phyloP scores from a whole-genome alignment of 2,329 filamentous ascomycete genomes.

The Pyrenophora graminea region DNA sequence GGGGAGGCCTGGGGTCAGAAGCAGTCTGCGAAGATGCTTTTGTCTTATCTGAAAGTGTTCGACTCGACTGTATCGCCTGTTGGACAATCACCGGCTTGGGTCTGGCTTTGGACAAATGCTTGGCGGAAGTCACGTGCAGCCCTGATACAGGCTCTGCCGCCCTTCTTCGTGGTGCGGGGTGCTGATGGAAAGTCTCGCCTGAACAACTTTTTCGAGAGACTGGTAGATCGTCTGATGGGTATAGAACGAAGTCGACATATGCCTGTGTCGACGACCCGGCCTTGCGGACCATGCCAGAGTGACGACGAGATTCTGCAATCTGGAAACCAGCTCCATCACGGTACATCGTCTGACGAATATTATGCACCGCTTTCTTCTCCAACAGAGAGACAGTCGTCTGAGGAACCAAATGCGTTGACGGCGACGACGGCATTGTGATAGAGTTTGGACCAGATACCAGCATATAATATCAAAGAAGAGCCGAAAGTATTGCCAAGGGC shows the following conservation, averaged over 20 bases:
- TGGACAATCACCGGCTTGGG: slow-evolving; percentile 27
- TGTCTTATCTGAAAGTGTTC: background rate
- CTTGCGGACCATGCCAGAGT: slow-evolving; percentile 11
- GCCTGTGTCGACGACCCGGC: background rate
- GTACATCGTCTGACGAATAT: slow-evolving; percentile 33
- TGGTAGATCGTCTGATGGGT: background rate
- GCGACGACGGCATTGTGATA: slow-evolving; percentile 32
- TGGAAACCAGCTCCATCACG: slow-evolving; percentile 27
- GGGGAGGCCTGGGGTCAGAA: slow-evolving; percentile 27
- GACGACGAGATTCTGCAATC: slow-evolving; percentile 34
- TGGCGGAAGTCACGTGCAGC: slow-evolving; percentile 17
- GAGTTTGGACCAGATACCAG: slow-evolving; percentile 1
- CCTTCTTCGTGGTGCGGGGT: background rate
- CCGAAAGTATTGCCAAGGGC: slow-evolving; percentile 4
- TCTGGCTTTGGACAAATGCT: slow-evolving; percentile 9
- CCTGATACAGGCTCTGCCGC: background rate
- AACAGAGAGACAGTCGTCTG: background rate
- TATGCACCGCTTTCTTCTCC: background rate
- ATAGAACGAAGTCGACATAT: slow-evolving; percentile 10
- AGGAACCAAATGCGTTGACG: slow-evolving; percentile 1
- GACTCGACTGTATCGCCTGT: background rate
- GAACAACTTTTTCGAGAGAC: background rate
- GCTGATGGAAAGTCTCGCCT: background rate
- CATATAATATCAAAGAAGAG: slow-evolving; percentile 7
- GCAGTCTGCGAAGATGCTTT: background rate